These are phyloP conservation scores for Hirschfeldia incana DNA, from an alignment of 345 rosid species.

Conservation along the genomic window DNA sequence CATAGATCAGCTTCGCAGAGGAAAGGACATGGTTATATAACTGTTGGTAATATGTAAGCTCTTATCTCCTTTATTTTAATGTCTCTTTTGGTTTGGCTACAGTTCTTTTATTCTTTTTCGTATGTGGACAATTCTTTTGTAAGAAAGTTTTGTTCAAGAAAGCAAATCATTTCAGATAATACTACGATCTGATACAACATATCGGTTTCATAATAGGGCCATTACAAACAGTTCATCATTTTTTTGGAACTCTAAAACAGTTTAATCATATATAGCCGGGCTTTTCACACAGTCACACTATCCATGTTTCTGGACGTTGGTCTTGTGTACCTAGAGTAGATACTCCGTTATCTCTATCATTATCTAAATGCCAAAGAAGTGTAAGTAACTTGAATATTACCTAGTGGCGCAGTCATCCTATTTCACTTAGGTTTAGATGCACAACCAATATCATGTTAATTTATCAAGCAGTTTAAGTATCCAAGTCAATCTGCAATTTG, in stretches of 20 bases:
- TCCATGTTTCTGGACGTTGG: background rate
- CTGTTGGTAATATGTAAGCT: constrained; percentile 39
- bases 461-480: background rate
- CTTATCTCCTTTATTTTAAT: background rate
- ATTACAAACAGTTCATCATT: too few species aligned
- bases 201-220: background rate
- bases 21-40: constrained; percentile 30
- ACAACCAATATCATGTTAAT: background rate
- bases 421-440: background rate
- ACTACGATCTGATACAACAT: background rate
- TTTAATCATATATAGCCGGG: background rate
- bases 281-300: background rate
- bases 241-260: too few species aligned
- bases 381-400: background rate
- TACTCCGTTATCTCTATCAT: background rate
- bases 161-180: background rate
- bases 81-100: constrained; percentile 17
- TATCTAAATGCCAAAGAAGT: background rate
- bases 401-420: background rate
- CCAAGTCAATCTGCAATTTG: background rate
- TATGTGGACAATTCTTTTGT: constrained; percentile 57
- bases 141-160: constrained; percentile 40
- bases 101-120: constrained; percentile 40
- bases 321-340: background rate
- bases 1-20: constrained; percentile 18